A percentile compares a stretch with the other conserved stretches of the same genome.
Evolutionary conservation across 768 basidiomycete species (phyloP).

Genomic region (Boletus tomentosulus): DNA sequence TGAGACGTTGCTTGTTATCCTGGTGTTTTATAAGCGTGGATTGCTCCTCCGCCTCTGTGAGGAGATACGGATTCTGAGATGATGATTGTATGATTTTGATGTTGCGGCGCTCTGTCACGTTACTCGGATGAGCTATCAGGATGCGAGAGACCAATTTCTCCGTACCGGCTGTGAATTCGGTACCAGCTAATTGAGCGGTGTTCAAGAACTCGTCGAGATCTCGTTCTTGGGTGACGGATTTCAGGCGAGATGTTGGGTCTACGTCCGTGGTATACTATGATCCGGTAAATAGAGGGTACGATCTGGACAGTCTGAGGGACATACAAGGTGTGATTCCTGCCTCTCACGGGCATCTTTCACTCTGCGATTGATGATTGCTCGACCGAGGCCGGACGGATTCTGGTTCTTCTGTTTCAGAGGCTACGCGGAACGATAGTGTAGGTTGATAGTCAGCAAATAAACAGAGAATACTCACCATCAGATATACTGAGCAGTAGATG

Average conservation of each 20-base stretch:
- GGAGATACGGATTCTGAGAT: slow-evolving; percentile 78
- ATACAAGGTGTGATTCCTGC: slow-evolving; percentile 55
- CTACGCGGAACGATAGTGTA: slow-evolving; percentile 27
- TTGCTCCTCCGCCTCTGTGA: slow-evolving; percentile 78
- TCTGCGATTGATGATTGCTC: slow-evolving; percentile 92
- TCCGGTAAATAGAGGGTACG: neutral
- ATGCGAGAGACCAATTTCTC: neutral
- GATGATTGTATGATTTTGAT: slow-evolving; percentile 68
- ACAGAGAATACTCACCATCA: slow-evolving; percentile 11
- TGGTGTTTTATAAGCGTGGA: slow-evolving; percentile 68
- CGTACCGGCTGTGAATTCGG: slow-evolving; percentile 93
- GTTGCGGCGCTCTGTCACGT: slow-evolving; percentile 62
- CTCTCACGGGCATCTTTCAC: slow-evolving; percentile 37
- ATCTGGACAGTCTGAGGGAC: slow-evolving; percentile 20
- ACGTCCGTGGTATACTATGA: slow-evolving; percentile 68
- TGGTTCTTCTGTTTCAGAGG: slow-evolving; percentile 55
- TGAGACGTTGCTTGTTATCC: slow-evolving; percentile 67
- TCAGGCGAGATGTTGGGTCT: slow-evolving; percentile 62
- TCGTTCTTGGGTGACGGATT: slow-evolving; percentile 92
- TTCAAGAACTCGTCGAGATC: slow-evolving; percentile 95
- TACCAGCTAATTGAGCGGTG: slow-evolving; percentile 91
- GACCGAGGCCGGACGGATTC: slow-evolving; percentile 82
- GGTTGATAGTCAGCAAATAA: neutral
- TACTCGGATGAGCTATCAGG: slow-evolving; percentile 4
- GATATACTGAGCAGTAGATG: neutral